phyloP scores from a whole-genome alignment of 371 early-diverging fungal genomes.

The Rhizopus arrhizus region DNA sequence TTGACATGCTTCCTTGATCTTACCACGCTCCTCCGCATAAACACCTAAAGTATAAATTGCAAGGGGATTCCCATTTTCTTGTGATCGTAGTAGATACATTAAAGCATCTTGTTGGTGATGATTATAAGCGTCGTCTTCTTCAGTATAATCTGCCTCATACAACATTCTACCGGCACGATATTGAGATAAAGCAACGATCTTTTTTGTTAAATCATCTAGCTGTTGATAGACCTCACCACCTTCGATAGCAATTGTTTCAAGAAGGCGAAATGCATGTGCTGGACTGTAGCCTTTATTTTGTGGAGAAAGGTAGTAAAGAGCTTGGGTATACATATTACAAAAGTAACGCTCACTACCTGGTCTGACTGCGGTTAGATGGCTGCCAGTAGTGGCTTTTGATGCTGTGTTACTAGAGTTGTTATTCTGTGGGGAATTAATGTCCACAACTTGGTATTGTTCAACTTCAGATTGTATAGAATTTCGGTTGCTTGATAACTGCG shows the following conservation, averaged over 20 bases:
- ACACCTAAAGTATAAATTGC: conserved; percentile 20
- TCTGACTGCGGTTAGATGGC: background rate
- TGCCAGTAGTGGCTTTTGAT: background rate
- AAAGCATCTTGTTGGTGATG: conserved; percentile 12
- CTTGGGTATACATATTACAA: conserved; percentile 7
- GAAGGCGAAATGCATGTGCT: conserved; percentile 15
- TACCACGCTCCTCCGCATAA: conserved; percentile 17
- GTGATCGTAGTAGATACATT: conserved; percentile 9
- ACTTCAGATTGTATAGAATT: background rate
- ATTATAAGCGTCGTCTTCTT: conserved; percentile 3
- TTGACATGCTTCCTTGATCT: conserved; percentile 14
- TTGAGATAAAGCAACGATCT: conserved; percentile 22
- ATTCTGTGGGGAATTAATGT: background rate
- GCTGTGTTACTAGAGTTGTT: background rate
- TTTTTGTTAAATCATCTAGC: conserved; percentile 1
- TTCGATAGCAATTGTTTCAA: conserved; percentile 19
- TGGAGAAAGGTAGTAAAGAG: conserved; percentile 1
- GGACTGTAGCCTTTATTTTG: conserved; percentile 5
- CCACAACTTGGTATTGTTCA: background rate
- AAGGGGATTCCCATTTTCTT: conserved; percentile 21
- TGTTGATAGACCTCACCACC: conserved; percentile 11
- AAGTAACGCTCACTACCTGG: conserved; percentile 9
- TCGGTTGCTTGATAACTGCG: background rate
- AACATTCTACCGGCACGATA: conserved; percentile 26
- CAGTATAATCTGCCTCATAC: conserved; percentile 11